phyloP scores from a whole-genome alignment of 495 filamentous ascomycete species.

The Bathelium albidoporum region DNA sequence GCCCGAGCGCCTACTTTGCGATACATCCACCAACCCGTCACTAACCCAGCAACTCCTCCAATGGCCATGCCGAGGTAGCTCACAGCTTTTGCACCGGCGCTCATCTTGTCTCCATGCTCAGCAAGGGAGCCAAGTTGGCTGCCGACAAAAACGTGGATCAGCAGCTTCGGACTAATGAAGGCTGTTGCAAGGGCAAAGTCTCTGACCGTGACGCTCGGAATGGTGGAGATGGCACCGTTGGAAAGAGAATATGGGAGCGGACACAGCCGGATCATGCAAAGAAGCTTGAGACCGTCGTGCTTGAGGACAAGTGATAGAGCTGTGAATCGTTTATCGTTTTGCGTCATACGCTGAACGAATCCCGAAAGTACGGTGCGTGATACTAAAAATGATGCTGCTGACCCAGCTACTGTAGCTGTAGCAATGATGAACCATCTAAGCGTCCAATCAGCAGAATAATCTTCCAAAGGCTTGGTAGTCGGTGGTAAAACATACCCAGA shows the following conservation, averaged over 20 bases:
- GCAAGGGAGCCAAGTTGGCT: slow-evolving; percentile 64
- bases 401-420: slow-evolving; percentile 65
- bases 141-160: slow-evolving; percentile 91
- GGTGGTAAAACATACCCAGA: slow-evolving; percentile 46
- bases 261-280: slow-evolving; percentile 88
- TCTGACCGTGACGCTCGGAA: slow-evolving; percentile 70
- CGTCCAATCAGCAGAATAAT: slow-evolving; percentile 8
- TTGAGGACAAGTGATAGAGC: slow-evolving; percentile 57
- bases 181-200: slow-evolving; percentile 75
- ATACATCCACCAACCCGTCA: slow-evolving; percentile 80
- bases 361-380: slow-evolving; percentile 64
- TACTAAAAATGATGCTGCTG: slow-evolving; percentile 64
- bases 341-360: slow-evolving; percentile 71
- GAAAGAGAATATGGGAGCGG: slow-evolving; percentile 90
- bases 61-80: slow-evolving; percentile 77
- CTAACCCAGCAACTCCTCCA: slow-evolving; percentile 55
- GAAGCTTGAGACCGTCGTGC: slow-evolving; percentile 76
- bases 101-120: slow-evolving; percentile 50
- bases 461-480: neutral
- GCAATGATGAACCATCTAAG: slow-evolving; percentile 71
- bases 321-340: slow-evolving; percentile 67
- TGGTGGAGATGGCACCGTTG: slow-evolving; percentile 88
- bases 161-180: slow-evolving; percentile 64
- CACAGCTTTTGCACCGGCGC: slow-evolving; percentile 53
- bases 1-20: slow-evolving; percentile 69